A percentile compares a stretch with the other conserved stretches of the same genome.
Conservation (phyloP, 2,329 filamentous ascomycete genomes). For the Curvularia eragrostidis region DNA sequence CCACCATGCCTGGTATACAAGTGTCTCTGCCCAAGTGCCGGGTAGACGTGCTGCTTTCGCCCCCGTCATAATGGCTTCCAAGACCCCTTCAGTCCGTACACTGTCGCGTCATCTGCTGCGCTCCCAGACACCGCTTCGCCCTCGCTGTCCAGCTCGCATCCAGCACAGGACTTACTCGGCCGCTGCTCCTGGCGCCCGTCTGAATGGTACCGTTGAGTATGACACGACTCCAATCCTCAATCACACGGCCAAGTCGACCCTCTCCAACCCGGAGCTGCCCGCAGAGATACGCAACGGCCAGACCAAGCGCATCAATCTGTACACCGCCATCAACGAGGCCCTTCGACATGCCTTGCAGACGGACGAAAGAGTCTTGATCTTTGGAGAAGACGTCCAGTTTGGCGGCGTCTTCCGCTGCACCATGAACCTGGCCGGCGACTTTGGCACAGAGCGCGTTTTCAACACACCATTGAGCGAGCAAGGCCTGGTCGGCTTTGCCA, state of each 20-base stretch:
- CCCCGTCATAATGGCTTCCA: slow-evolving; percentile 40
- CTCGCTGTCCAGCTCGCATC: slow-evolving; percentile 30
- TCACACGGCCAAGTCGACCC: slow-evolving; percentile 76
- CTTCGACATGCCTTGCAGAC: slow-evolving; percentile 80
- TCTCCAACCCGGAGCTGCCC: slow-evolving; percentile 75
- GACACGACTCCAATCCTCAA: slow-evolving; percentile 79
- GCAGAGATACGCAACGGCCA: slow-evolving; percentile 67
- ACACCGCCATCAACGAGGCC: slow-evolving; percentile 91
- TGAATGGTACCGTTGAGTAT: slow-evolving; percentile 91
- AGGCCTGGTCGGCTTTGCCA: slow-evolving; percentile 91
- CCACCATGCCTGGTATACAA: slow-evolving; percentile 14
- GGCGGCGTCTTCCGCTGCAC: slow-evolving; percentile 96
- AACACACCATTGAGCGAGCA: slow-evolving; percentile 96
- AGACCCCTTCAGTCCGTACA: slow-evolving; percentile 40
- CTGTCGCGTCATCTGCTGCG: slow-evolving; percentile 42
- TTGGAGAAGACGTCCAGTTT: slow-evolving; percentile 96
- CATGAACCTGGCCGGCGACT: slow-evolving; percentile 86
- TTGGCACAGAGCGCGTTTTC: slow-evolving; percentile 88
- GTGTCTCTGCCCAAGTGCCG: background rate
- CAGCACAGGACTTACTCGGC: slow-evolving; percentile 55
- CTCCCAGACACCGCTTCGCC: slow-evolving; percentile 35
- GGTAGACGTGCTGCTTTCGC: slow-evolving; percentile 2
- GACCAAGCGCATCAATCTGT: slow-evolving; percentile 89
- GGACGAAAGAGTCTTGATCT: slow-evolving; percentile 86
- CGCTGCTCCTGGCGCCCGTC: slow-evolving; percentile 59